Base-by-base conservation (phyloP, 208 protist species). In the Wallacemonas sp. region DNA sequence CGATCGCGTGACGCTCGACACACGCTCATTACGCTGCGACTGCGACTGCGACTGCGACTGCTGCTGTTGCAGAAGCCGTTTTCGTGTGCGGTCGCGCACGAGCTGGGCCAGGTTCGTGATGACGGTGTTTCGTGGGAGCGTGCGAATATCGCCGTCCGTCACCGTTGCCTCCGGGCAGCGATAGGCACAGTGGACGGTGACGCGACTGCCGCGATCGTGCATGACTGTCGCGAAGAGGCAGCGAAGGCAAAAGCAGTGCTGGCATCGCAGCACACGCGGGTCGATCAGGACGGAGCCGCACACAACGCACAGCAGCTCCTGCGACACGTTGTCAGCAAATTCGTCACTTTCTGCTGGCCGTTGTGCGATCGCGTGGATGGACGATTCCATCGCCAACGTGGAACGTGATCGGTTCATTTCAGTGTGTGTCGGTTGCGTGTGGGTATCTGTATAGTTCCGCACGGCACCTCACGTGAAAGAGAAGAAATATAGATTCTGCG, bases 181-280 rank as follows among this genome's bases (percentile, higher is more conserved):
- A 43, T 78, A 85, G 43, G 79, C 65, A 41, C 83, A 89, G 16
- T 65, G 47, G 21, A 89, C 47, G n/a, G 56, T 58, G 9, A 83
- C 49, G 27, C 70, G 19, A 21, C 34, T 33, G 34, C 54, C 68
- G 5, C 79, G 75, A 19, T 86, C 70, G 26, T 78, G 70, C 29
- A 70, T 34, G 2, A 76, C 67, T 21, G 61, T 70, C 12, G 54
- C 62, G 69, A 82, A 83, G 16, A 88, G 61, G 34, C 85, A 92
- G n/a, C 81, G 73, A 2, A 92, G 66, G 56, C 85, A 92, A 63
- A 92, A 88, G 39, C 63, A 76, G 62, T 92, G 85, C 58, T 92
- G 81, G 55, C 85, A 92, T n/a, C 49, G 33, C n/a, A 92, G 69
- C 14, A 88, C 64, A 29, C 85, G 77, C 0, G 85, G 85, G 43